phyloP scores from a whole-genome alignment of 2,329 filamentous ascomycete genomes.

The Ascocoryne sarcoides region DNA sequence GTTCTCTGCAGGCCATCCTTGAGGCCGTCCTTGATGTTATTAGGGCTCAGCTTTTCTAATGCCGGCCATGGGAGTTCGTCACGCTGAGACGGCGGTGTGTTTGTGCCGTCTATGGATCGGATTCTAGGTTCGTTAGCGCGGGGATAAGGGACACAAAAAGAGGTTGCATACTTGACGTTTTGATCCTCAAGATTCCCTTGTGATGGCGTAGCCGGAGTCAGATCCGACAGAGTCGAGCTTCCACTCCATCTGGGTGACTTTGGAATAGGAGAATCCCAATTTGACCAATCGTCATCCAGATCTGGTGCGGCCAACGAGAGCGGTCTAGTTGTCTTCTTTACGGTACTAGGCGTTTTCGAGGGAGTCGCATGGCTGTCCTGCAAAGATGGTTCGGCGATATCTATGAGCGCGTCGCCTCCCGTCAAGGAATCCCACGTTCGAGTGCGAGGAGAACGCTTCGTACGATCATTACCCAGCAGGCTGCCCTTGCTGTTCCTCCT shows the following conservation, averaged over 20 bases:
- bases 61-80: conserved; percentile 32
- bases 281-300: conserved; percentile 54
- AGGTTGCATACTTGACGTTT: conserved; percentile 21
- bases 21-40: conserved; percentile 68
- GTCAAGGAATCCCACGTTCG: conserved; percentile 27
- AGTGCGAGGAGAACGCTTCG: conserved; percentile 16
- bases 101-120: conserved; percentile 12
- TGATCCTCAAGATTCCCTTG: conserved; percentile 15
- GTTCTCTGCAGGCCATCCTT: conserved; percentile 71
- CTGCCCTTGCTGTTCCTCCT: conserved; percentile 32
- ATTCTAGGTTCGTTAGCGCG: conserved; percentile 18
- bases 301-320: conserved; percentile 22
- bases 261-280: conserved; percentile 51
- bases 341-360: conserved; percentile 5
- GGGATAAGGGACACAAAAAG: conserved; percentile 2
- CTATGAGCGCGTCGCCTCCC: conserved; percentile 14
- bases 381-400: conserved; percentile 16
- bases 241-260: conserved; percentile 55
- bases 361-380: conserved; percentile 6
- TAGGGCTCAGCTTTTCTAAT: conserved; percentile 46
- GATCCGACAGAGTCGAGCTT: conserved; percentile 28
- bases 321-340: conserved; percentile 18
- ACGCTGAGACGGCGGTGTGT: conserved; percentile 18
- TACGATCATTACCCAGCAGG: conserved; percentile 11
- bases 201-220: conserved; percentile 20